phyloP scores from a whole-genome alignment of 1,284 basidiomycete species.

The Anthracocystis walkeri region DNA sequence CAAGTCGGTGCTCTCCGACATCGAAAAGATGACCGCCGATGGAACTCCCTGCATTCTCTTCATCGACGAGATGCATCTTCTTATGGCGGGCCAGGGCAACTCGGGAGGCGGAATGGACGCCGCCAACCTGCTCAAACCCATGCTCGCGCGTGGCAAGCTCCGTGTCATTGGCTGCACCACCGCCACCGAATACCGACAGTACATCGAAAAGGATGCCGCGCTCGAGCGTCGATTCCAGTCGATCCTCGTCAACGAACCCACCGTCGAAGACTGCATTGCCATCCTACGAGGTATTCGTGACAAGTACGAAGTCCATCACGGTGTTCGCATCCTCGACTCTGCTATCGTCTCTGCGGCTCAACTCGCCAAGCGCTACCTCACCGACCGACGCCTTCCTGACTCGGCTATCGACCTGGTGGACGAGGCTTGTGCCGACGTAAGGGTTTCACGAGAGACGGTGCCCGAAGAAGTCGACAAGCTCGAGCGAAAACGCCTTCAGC shows the following conservation, averaged over 20 bases:
- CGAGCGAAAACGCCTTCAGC: slow-evolving; percentile 89
- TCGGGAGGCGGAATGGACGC: slow-evolving; percentile 65
- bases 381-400: slow-evolving; percentile 69
- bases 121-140: slow-evolving; percentile 69
- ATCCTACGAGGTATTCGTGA: slow-evolving; percentile 91
- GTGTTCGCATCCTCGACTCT: slow-evolving; percentile 84
- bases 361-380: slow-evolving; percentile 91
- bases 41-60: slow-evolving; percentile 90
- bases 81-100: slow-evolving; percentile 65
- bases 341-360: slow-evolving; percentile 91
- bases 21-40: slow-evolving; percentile 88
- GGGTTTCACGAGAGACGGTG: slow-evolving; percentile 81
- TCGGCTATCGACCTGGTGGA: slow-evolving; percentile 70
- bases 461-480: slow-evolving; percentile 95
- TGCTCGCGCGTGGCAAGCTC: slow-evolving; percentile 83
- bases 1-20: slow-evolving; percentile 88
- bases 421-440: slow-evolving; percentile 72
- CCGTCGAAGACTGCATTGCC: slow-evolving; percentile 88
- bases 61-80: slow-evolving; percentile 80
- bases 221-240: slow-evolving; percentile 91
- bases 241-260: slow-evolving; percentile 91
- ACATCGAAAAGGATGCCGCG: slow-evolving; percentile 88
- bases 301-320: slow-evolving; percentile 75
- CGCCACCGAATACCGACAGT: slow-evolving; percentile 90
- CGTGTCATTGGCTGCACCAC: slow-evolving; percentile 93